Evolutionary conservation across 1,284 basidiomycete species (phyloP), one percentile per base, ranked within the genome.

Genomic region (Trametes pubescens): DNA sequence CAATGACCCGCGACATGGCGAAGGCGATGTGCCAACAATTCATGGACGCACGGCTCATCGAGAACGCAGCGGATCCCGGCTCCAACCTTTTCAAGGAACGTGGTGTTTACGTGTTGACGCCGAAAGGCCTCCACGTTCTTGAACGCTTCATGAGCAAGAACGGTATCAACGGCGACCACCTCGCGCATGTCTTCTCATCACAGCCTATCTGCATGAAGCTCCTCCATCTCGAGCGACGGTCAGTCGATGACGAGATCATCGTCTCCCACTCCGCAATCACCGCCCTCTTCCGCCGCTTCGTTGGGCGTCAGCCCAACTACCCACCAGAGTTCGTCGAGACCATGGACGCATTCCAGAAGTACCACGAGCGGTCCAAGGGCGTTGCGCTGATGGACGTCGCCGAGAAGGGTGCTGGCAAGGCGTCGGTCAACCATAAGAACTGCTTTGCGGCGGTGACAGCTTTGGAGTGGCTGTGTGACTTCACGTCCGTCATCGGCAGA

Each of bases 61-160:
- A 98, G 78, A 98, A 98, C 76, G 96, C 96, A 14, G 90, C 94
- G 21, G 98, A 99, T 78, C 89, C 92, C 22, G 84, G 86, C 34
- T 92, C 92, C 24, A 91, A 91, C 72, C 84, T 93, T 49, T 99
- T 99, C 91, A 98, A 98, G 81, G 97, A 99, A 73, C 91, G 96
- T 57, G 97, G 97, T 66, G 92, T 99, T 64, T 99, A 96, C 80
- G 86, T 93, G 73, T 86, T 98, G 74, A 99, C 98, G 14, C 94
- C 97, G 21, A 99, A 99, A 80, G 98, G 98, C 61, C 88, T 99
- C 57, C 98, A 99, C 75, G 94, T 99, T 71, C 89, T 99, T 65
- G 98, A 99, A 76, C 91, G 98, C 34, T 99, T 99, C 84, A 98
- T 99, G 83, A 94, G 92, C 78, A 98, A 98, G 84, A 99, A 99